Conservation (phyloP, 1,284 basidiomycete species). For the Ceratobasidium theobromae region DNA sequence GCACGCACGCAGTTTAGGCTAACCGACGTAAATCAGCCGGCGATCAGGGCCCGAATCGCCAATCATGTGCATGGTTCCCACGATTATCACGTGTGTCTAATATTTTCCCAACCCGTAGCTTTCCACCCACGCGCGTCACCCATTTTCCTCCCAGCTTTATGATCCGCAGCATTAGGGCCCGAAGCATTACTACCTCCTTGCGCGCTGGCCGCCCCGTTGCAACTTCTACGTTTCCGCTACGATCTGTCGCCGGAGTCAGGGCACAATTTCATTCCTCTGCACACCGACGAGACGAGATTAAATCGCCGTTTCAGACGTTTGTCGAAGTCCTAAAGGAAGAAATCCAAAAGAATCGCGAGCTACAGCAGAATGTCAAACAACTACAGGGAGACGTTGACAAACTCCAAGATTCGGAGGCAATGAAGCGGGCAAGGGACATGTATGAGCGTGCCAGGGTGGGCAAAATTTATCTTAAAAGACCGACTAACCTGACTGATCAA, state of each 20-base stretch:
- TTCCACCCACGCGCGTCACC: not conserved
- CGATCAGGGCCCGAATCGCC: constrained; percentile 23
- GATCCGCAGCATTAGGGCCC: constrained; percentile 18
- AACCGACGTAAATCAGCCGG: constrained; percentile 12
- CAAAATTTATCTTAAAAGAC: constrained; percentile 40
- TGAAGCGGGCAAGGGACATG: constrained; percentile 86
- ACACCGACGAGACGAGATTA: constrained; percentile 61
- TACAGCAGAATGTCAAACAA: constrained; percentile 96
- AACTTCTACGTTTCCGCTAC: not conserved
- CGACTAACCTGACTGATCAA: constrained; percentile 15
- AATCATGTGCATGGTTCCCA: constrained; percentile 13
- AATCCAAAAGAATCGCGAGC: constrained; percentile 88
- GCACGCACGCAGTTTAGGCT: too few species aligned
- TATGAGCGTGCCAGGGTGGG: constrained; percentile 92
- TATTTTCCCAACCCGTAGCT: constrained; percentile 27
- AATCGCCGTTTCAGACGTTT: constrained; percentile 94
- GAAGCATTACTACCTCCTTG: not conserved
- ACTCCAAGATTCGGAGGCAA: constrained; percentile 94
- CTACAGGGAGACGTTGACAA: constrained; percentile 97
- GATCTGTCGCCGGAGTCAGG: constrained; percentile 11
- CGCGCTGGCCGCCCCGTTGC: constrained; percentile 1
- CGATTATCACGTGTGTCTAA: constrained; percentile 2
- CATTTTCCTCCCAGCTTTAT: not conserved
- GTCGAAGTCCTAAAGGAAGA: constrained; percentile 93
- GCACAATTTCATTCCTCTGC: constrained; percentile 65